These are phyloP conservation scores for Saturnispora kantuleensis DNA, from an alignment of 805 yeast species.

Conservation along the genomic window DNA sequence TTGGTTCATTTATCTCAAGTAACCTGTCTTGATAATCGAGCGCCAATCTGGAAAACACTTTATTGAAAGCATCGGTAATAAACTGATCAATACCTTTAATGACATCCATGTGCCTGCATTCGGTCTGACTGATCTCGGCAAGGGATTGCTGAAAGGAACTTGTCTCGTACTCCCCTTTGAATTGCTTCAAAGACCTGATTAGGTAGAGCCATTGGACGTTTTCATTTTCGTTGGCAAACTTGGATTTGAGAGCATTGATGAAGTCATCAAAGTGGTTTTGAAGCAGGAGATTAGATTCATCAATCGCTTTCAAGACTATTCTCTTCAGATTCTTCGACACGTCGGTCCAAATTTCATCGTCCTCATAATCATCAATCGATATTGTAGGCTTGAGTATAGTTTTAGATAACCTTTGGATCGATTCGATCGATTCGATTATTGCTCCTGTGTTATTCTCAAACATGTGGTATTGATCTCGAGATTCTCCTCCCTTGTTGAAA, in stretches of 20 bases:
- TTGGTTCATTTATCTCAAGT: conserved; percentile 12
- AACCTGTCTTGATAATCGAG: conserved; percentile 5
- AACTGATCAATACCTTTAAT: conserved; percentile 11
- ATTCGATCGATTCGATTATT: conserved; percentile 14
- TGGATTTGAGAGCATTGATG: conserved; percentile 10
- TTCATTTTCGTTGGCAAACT: conserved; percentile 3
- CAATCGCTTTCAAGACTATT: conserved; percentile 5
- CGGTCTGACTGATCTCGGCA: neutral
- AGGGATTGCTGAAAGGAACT: conserved; percentile 8
- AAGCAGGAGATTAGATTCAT: conserved; percentile 11
- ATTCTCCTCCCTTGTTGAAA: neutral
- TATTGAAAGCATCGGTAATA: conserved; percentile 6
- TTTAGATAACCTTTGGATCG: conserved; percentile 14
- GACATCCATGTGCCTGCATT: neutral
- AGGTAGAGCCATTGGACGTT: conserved; percentile 18
- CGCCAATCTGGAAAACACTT: conserved; percentile 11
- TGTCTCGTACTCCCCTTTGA: conserved; percentile 18
- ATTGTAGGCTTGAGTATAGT: conserved; percentile 23
- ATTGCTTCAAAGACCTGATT: conserved; percentile 19
- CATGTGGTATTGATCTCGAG: conserved; percentile 1
- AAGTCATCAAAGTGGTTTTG: conserved; percentile 10
- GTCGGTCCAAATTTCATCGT: conserved; percentile 24
- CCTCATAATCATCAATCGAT: conserved; percentile 29
- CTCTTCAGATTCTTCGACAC: conserved; percentile 10
- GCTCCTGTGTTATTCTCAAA: conserved; percentile 12